Conservation (phyloP, 139 green algal species). For the Tetratostichococcus sp. region DNA sequence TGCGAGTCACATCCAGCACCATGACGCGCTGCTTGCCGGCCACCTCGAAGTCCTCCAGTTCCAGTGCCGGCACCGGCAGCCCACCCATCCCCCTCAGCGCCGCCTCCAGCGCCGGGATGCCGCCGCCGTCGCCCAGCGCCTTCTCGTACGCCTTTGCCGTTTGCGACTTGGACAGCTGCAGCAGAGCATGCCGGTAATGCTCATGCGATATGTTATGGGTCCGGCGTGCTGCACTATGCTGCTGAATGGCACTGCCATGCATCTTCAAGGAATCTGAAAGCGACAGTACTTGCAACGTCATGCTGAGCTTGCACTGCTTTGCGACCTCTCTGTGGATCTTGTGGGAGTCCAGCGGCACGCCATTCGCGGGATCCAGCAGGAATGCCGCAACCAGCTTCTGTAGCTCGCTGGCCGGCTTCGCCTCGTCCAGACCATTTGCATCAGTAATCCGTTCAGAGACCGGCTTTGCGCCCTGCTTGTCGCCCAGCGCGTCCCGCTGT, state of each 20-base stretch:
- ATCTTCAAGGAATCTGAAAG: too few relatives aligned
- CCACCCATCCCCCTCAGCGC: conserved; percentile 5
- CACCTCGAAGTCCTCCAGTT: conserved; percentile 15
- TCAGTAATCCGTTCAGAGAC: not conserved
- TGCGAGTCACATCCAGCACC: conserved; percentile 2
- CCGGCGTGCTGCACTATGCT: not conserved
- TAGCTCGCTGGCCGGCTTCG: not conserved
- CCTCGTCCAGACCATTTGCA: not conserved
- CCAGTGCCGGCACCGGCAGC: not conserved
- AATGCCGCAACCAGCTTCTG: conserved; percentile 21
- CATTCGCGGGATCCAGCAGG: conserved; percentile 23
- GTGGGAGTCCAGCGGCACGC: conserved; percentile 17
- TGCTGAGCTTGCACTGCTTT: not conserved
- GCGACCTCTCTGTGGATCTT: conserved; percentile 15
- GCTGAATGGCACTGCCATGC: too few relatives aligned
- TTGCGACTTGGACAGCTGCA: conserved; percentile 11
- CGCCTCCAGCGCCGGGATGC: not conserved
- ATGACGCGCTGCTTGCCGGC: not conserved
- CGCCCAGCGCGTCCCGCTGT: not conserved
- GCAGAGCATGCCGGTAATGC: not conserved
- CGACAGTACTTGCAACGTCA: too few relatives aligned
- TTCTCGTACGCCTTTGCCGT: conserved; percentile 5
- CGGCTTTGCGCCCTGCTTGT: not conserved
- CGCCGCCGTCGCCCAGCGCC: not conserved
- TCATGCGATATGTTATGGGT: not conserved